Percentiles rank a stretch among this genome's conserved stretches.
Evolutionary conservation across 108 stramenopile species (phyloP).

Genomic region (Skeletonema menzelii): DNA sequence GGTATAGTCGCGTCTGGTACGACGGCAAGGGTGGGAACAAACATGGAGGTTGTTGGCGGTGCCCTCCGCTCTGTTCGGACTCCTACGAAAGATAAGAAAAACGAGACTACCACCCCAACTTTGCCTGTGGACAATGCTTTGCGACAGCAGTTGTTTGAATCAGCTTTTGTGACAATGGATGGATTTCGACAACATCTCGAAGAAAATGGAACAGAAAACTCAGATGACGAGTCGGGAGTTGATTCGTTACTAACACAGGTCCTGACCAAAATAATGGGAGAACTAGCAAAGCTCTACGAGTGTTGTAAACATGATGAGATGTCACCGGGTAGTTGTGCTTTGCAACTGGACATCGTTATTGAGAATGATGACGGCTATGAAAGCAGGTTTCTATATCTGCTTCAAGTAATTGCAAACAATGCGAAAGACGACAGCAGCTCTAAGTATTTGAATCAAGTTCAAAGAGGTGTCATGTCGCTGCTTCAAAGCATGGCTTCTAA

Average conservation of each 20-base stretch:
- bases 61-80: slow-evolving; percentile 69
- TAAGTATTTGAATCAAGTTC: slow-evolving; percentile 77
- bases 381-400: slow-evolving; percentile 58
- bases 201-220: slow-evolving; percentile 16
- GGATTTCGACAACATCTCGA: slow-evolving; percentile 59
- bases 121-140: slow-evolving; percentile 22
- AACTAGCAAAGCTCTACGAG: slow-evolving; percentile 79
- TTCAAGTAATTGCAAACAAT: slow-evolving; percentile 45
- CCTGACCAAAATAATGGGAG: slow-evolving; percentile 56
- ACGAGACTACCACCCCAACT: slow-evolving; percentile 18
- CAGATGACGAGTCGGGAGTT: slow-evolving; percentile 16
- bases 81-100: slow-evolving; percentile 10
- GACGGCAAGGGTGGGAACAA: slow-evolving; percentile 78
- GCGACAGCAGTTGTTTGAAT: slow-evolving; percentile 58
- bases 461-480: slow-evolving; percentile 64
- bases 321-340: slow-evolving; percentile 16
- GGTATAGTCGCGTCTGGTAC: slow-evolving; percentile 75
- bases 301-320: slow-evolving; percentile 82
- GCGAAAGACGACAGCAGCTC: slow-evolving; percentile 45
- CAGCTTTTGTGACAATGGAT: slow-evolving; percentile 62
- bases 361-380: slow-evolving; percentile 51
- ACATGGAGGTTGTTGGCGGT: slow-evolving; percentile 90
- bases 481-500: slow-evolving; percentile 65
- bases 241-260: slow-evolving; percentile 70
- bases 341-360: slow-evolving; percentile 33